These are phyloP conservation scores for Pichia norvegensis DNA, from an alignment of 1,139 yeast genomes.

Conservation along the genomic window DNA sequence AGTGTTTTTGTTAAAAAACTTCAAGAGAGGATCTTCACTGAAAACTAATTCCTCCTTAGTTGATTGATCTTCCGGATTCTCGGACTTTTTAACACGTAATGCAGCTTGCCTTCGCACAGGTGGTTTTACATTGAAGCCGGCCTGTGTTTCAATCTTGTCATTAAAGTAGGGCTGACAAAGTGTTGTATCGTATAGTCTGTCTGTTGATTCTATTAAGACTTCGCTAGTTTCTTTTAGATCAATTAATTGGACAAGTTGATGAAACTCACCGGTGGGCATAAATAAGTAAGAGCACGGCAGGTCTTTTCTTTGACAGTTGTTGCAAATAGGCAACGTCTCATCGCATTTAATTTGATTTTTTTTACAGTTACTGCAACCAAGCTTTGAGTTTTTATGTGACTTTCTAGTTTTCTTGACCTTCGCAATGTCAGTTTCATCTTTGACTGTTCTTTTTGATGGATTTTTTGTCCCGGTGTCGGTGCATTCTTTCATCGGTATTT, in stretches of 20 bases:
- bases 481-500: background rate
- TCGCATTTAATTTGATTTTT: conserved; percentile 41
- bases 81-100: background rate
- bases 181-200: background rate
- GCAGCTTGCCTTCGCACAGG: background rate
- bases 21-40: background rate
- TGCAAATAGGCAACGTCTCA: conserved; percentile 37
- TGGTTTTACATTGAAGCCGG: background rate
- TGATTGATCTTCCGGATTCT: background rate
- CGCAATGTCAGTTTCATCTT: background rate
- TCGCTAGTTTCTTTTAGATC: background rate
- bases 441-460: background rate
- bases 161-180: background rate
- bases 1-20: background rate
- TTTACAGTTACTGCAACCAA: conserved; percentile 40
- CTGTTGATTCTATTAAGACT: background rate
- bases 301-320: conserved; percentile 33
- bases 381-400: conserved; percentile 37
- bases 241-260: background rate
- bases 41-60: background rate
- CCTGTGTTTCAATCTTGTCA: background rate
- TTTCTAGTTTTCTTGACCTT: conserved; percentile 26
- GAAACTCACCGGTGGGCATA: conserved; percentile 16
- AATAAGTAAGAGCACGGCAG: conserved; percentile 33
- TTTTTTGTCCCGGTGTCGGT: background rate